Evolutionary conservation across 1,139 yeast species (phyloP).

Genomic region (Pichia sp.): DNA sequence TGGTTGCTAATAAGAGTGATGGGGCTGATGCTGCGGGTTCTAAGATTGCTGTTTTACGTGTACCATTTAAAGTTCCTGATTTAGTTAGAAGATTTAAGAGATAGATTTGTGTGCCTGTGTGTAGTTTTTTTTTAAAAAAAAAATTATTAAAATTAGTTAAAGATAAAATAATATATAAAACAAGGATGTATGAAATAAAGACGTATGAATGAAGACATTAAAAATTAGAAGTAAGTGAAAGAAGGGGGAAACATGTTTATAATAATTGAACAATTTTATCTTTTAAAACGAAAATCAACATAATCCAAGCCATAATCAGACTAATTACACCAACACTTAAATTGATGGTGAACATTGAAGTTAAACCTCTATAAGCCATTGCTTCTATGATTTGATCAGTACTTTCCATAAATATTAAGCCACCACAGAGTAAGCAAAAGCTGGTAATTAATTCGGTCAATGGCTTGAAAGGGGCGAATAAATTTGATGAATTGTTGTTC

Average conservation of each 20-base stretch:
- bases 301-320: slow-evolving; percentile 86
- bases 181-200: too few relatives aligned
- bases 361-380: slow-evolving; percentile 77
- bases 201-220: not conserved
- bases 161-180: not conserved
- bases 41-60: slow-evolving; percentile 76
- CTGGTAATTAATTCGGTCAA: slow-evolving; percentile 76
- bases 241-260: not conserved
- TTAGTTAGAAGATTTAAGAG: slow-evolving; percentile 49
- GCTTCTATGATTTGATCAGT: slow-evolving; percentile 80
- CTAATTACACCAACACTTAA: slow-evolving; percentile 73
- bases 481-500: slow-evolving; percentile 29
- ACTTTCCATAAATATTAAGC: slow-evolving; percentile 85
- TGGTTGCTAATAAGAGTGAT: slow-evolving; percentile 69
- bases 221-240: not conserved
- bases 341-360: slow-evolving; percentile 86
- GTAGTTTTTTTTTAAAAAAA: not conserved
- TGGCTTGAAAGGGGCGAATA: slow-evolving; percentile 54
- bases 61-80: slow-evolving; percentile 87
- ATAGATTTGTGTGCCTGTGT: too few relatives aligned
- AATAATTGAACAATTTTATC: slow-evolving; percentile 32
- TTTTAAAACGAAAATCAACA: slow-evolving; percentile 61
- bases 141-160: not conserved
- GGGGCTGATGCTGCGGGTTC: slow-evolving; percentile 70
- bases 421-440: slow-evolving; percentile 80